Conservation (phyloP, 176 grass and related monocot genomes). For the Olyra latifolia region DNA sequence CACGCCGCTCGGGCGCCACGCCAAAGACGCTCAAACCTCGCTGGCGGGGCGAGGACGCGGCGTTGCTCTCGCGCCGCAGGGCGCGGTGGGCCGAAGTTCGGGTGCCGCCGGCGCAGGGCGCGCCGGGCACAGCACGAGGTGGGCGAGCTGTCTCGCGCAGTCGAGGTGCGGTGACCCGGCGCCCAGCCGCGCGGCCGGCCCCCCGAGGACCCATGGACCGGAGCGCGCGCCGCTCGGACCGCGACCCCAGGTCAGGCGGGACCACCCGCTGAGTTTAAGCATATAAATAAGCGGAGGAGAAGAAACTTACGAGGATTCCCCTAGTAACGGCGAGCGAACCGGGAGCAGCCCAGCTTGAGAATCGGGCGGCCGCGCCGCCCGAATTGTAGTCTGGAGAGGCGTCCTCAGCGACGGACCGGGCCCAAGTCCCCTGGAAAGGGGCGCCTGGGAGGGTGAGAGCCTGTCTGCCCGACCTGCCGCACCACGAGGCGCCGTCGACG, state of each 20-base stretch:
- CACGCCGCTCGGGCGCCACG: too few relatives aligned
- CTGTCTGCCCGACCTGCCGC: slow-evolving; percentile 48
- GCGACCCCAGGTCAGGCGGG: slow-evolving; percentile 25
- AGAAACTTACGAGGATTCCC: slow-evolving; percentile 42
- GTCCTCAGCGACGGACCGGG: slow-evolving; percentile 45
- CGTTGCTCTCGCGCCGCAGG: not conserved
- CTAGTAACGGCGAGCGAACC: slow-evolving; percentile 47
- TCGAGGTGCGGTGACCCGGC: not conserved
- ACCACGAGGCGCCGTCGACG: slow-evolving; percentile 49
- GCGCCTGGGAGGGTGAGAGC: slow-evolving; percentile 68
- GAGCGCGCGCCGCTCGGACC: slow-evolving; percentile 40
- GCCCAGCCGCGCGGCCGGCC: slow-evolving; percentile 53
- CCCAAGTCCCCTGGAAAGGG: slow-evolving; percentile 63
- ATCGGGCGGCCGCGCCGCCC: not conserved
- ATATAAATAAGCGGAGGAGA: slow-evolving; percentile 28
- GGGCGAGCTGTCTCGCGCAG: not conserved
- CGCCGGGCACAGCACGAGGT: not conserved
- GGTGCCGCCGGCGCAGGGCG: too few relatives aligned
- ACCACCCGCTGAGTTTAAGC: not conserved
- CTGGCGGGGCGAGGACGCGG: not conserved
- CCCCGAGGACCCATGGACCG: slow-evolving; percentile 50
- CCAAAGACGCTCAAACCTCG: too few relatives aligned
- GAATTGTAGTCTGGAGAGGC: slow-evolving; percentile 49
- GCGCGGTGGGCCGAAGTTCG: not conserved
- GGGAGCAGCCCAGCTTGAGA: slow-evolving; percentile 46